phyloP scores from a whole-genome alignment of 148 eudicot genomes.

The Vaccinium myrtillus region DNA sequence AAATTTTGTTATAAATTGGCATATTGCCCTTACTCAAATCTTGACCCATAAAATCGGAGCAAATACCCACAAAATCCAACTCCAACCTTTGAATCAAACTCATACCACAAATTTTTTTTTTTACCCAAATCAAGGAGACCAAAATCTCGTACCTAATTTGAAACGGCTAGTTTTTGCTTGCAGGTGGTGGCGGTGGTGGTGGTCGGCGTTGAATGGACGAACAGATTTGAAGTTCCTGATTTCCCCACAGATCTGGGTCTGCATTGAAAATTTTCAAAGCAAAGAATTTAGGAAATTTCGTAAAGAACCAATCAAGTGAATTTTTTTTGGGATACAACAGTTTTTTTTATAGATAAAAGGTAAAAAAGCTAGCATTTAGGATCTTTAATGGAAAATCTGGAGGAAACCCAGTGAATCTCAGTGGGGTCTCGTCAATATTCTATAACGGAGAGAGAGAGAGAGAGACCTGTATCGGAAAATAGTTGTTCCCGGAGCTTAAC shows the following conservation, averaged over 20 bases:
- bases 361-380: not conserved
- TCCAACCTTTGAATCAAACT: not conserved
- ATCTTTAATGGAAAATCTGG: not conserved
- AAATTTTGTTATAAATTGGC: no score
- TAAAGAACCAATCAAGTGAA: not conserved
- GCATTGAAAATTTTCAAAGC: not conserved
- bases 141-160: not conserved
- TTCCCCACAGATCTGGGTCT: not conserved
- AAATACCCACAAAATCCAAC: not conserved
- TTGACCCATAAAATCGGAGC: not conserved
- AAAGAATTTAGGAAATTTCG: not conserved
- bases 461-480: not conserved
- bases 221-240: not conserved
- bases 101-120: not conserved
- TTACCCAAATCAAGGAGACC: not conserved
- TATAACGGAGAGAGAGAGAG: not conserved
- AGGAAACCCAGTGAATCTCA: not conserved
- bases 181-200: not conserved
- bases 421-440: not conserved
- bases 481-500: not conserved
- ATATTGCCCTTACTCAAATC: no score
- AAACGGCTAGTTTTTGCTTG: not conserved
- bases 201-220: not conserved
- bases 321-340: no score
- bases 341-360: not conserved